Evolutionary conservation across 75 land plant species (phyloP).

Genomic region (Pseudotsuga menziesii): DNA sequence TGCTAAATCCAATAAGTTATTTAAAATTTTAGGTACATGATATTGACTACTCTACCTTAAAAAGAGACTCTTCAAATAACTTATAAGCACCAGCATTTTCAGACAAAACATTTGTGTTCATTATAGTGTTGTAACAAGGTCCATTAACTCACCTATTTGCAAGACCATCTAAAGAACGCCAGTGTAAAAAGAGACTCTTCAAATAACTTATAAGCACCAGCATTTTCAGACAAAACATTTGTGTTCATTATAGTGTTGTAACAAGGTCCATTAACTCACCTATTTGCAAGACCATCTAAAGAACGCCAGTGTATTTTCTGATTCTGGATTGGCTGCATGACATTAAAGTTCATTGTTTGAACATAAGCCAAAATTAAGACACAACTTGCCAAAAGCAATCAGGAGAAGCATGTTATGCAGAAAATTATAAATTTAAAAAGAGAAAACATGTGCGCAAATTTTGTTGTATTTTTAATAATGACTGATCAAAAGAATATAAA

Average conservation of each 20-base stretch:
- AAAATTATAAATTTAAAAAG: neutral
- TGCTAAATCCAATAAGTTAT: neutral
- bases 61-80: neutral
- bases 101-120: neutral
- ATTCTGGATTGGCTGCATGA: conserved; percentile 77
- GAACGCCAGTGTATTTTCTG: conserved; percentile 99
- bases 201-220: neutral
- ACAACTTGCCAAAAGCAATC: neutral
- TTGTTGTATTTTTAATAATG: too few relatives aligned
- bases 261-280: conserved; percentile 30
- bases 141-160: conserved; percentile 67
- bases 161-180: conserved; percentile 93
- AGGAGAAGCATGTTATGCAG: neutral
- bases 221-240: neutral
- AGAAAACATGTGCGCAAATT: too few relatives aligned
- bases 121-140: neutral
- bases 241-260: neutral
- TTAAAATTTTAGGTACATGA: neutral
- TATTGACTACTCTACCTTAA: neutral
- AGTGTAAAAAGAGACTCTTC: conserved; percentile 13
- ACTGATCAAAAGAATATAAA: neutral
- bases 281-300: conserved; percentile 90
- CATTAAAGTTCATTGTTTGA: conserved; percentile 1
- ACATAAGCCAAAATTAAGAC: conserved; percentile 4
- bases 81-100: neutral